A percentile compares a stretch with the other conserved stretches of the same genome.
These are phyloP conservation scores for Datisca glomerata DNA, from an alignment of 306 rosid genomes.

Conservation along the genomic window DNA sequence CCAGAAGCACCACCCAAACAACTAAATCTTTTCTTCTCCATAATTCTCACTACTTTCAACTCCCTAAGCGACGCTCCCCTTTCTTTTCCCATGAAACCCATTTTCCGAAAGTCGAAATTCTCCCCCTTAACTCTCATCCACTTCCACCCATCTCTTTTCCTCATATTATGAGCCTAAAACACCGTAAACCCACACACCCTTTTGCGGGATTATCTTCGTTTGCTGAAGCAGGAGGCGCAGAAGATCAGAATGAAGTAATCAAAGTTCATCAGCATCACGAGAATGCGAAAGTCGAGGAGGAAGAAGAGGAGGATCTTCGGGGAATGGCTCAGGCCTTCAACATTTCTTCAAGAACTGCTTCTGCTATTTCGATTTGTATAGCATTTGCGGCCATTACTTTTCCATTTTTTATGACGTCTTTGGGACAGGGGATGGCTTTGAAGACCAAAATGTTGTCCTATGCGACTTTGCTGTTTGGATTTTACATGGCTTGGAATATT, in stretches of 20 bases:
- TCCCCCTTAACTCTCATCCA: conserved; percentile 16
- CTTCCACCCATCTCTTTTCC: conserved; percentile 8
- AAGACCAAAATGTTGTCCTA: conserved; percentile 61
- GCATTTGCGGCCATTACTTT: conserved; percentile 50
- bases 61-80: conserved; percentile 14
- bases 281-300: neutral
- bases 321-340: conserved; percentile 69
- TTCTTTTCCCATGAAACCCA: conserved; percentile 15
- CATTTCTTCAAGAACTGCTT: conserved; percentile 51
- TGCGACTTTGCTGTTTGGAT: conserved; percentile 59
- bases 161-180: conserved; percentile 20
- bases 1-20: conserved; percentile 18
- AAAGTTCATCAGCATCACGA: conserved; percentile 18
- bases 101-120: conserved; percentile 6
- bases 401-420: conserved; percentile 62
- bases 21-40: conserved; percentile 14
- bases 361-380: conserved; percentile 51
- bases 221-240: conserved; percentile 54
- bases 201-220: conserved; percentile 63
- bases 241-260: conserved; percentile 15
- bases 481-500: conserved; percentile 99
- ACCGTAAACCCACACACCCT: conserved; percentile 30
- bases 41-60: conserved; percentile 13
- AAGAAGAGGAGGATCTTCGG: conserved; percentile 5
- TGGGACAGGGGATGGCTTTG: conserved; percentile 43